Percentiles rank a stretch among this genome's conserved stretches.
Conservation (phyloP, 148 eudicot species). For the Arctostaphylos glauca region DNA sequence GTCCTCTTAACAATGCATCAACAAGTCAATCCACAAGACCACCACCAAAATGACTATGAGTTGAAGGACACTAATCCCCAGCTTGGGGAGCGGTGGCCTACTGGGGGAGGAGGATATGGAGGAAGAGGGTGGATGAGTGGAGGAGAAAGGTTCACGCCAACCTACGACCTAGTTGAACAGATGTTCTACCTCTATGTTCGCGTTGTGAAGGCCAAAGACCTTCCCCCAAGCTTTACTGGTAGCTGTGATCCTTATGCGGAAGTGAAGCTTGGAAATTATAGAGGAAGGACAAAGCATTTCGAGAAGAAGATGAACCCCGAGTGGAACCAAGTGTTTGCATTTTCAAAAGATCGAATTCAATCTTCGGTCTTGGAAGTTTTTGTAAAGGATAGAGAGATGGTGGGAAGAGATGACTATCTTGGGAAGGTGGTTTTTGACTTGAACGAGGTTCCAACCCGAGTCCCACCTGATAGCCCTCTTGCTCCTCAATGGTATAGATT, state of each 20-base stretch:
- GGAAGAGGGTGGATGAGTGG: constrained; percentile 40
- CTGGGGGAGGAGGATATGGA: constrained; percentile 33
- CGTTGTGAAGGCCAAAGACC: constrained; percentile 41
- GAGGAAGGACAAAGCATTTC: constrained; percentile 33
- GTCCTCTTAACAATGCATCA: constrained; percentile 31
- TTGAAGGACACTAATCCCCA: constrained; percentile 45
- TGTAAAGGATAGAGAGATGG: constrained; percentile 37
- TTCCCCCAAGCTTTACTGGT: constrained; percentile 23
- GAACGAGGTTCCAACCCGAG: constrained; percentile 40
- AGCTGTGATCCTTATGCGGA: constrained; percentile 40
- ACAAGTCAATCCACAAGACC: constrained; percentile 32
- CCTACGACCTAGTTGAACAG: constrained; percentile 43
- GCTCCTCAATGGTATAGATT: constrained; percentile 48
- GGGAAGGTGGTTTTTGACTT: constrained; percentile 37
- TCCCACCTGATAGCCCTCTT: constrained; percentile 42
- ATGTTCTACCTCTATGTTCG: constrained; percentile 36
- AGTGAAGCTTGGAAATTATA: constrained; percentile 42
- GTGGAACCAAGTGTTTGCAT: constrained; percentile 44
- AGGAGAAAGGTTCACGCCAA: constrained; percentile 32
- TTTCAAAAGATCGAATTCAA: constrained; percentile 39
- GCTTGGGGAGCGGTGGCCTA: constrained; percentile 46
- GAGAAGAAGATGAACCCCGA: constrained; percentile 36
- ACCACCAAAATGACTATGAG: constrained; percentile 42
- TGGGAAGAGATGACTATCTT: constrained; percentile 35
- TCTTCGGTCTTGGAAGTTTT: constrained; percentile 34